Evolutionary conservation across 108 stramenopile species (phyloP), one percentile per base, ranked within the genome.

Genomic region (Thalassiosira profunda): DNA sequence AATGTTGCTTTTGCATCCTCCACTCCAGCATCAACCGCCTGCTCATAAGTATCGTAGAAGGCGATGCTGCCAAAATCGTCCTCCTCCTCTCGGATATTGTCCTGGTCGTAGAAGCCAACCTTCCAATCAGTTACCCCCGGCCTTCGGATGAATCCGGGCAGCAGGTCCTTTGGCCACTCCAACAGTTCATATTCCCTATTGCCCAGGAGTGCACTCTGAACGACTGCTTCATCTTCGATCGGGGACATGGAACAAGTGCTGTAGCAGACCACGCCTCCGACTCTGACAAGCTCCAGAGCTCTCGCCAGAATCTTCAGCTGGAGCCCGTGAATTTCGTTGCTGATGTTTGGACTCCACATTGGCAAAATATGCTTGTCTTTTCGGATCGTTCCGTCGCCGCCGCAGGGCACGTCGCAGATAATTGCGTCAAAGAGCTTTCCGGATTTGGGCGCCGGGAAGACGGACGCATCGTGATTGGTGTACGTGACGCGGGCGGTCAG

Each of bases 221-320:
- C 93, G 2, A 97, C 96, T 9, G 96, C 96, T 76, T 97, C 96
- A 58, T 95, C 77, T 73, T 97, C 96, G n/a, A 97, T 72, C 5
- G 96, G 96, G 76, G 95, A 94, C 63, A 97, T 43, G 36, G 81
- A 83, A 59, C 96, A 97, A 0, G 96, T 97, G 30, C 86, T 88
- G 62, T 93, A 95, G 45, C 86, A 88, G 5, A 94, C 75, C 14
- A 80, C 60, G 2, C 94, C 97, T 7, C 92, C 95, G 26, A 84
- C 64, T 34, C 69, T 65, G 6, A 97, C 70, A 20, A 91, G 66
- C 4, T 81, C 58, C 44, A 92, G 52, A 8, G 91, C 93, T 17
- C 90, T 69, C 5, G 15, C n/a, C 42, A 92, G 68, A 21, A 97
- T 94, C 23, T 67, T 57, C n/a, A 95, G 51, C 65, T 97, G 97